Conservation (phyloP, 371 early-diverging fungal genomes). For the Syncephalastrum racemosum region DNA sequence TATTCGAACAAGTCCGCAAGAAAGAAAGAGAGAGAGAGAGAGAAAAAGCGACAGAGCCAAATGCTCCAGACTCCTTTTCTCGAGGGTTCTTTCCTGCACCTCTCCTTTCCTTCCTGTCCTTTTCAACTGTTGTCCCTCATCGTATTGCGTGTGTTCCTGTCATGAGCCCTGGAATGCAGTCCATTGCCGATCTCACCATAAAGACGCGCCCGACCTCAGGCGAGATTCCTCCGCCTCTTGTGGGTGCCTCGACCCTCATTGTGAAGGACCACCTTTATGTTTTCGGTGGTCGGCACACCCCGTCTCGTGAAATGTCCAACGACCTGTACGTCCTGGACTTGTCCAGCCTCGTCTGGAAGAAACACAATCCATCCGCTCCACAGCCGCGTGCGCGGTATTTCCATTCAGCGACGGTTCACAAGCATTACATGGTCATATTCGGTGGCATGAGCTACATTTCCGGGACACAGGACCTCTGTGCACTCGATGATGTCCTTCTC, state of each 20-base stretch:
- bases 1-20: too few species aligned
- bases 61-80: too few species aligned
- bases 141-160: background rate
- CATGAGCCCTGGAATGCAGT: conserved; percentile 54
- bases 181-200: conserved; percentile 74
- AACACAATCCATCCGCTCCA: conserved; percentile 33
- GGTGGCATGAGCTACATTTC: conserved; percentile 62
- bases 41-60: too few species aligned
- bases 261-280: conserved; percentile 59
- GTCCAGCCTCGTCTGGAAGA: conserved; percentile 56
- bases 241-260: conserved; percentile 68
- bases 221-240: conserved; percentile 67
- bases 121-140: background rate
- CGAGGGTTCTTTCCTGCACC: too few species aligned
- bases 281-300: conserved; percentile 74
- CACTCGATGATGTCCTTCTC: conserved; percentile 66
- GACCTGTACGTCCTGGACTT: conserved; percentile 68
- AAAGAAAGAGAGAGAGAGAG: too few species aligned
- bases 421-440: conserved; percentile 56
- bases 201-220: conserved; percentile 64
- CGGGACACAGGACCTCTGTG: conserved; percentile 33
- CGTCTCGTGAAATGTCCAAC: conserved; percentile 65
- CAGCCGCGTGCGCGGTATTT: conserved; percentile 64
- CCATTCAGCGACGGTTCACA: conserved; percentile 71
- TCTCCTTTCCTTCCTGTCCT: background rate